Evolutionary conservation across 2,329 filamentous ascomycete species (phyloP), one percentile per base, ranked within the genome.

Genomic region (Tolypocladium tundrense): DNA sequence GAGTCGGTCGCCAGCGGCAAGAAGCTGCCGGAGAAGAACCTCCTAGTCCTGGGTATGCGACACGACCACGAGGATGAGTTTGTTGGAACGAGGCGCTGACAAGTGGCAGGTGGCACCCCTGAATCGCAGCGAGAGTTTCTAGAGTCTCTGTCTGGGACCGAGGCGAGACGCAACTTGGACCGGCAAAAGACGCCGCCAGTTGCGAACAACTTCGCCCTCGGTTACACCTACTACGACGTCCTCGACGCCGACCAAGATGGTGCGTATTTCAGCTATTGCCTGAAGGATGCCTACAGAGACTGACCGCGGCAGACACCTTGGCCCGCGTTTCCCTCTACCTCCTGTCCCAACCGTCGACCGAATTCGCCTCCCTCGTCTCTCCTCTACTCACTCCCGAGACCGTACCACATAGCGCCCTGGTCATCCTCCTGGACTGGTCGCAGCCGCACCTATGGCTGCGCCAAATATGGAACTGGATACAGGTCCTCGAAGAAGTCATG

Each of bases 201-300:
- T 68, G 92, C 92, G 57, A 97, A 97, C 69, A 88, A 88, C 69
- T 96, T 96, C 73, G 92, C 92, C 13, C 76, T 97, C 60, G 92
- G 92, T 55, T 97, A 97, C 71, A 96, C 92, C 57, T 97, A 96
- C 74, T 91, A 95, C 71, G 91, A 97, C 73, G 91, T 97, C 42
- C 80, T 96, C 42, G 92, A 97, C 72, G 88, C 90, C 58, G 92
- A 97, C 70, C 91, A 96, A 72, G 93, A 97, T 79, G 90, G 90
- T 91, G 73, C 59, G 73, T 67, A 54, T n/a, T n/a, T 10, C 14
- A 4, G 14, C 4, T 35, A 4, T 31, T 11, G 11, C 31, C 41
- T 21, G 13, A 14, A 24, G 33, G 2, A n/a, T 10, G 10, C 31
- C 31, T n/a, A 19, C 48, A 16, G 55, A 37, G 27, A 53, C 67